Evolutionary conservation across 192 early-diverging fungal species (phyloP).

Genomic region (Dissophora ornata): DNA sequence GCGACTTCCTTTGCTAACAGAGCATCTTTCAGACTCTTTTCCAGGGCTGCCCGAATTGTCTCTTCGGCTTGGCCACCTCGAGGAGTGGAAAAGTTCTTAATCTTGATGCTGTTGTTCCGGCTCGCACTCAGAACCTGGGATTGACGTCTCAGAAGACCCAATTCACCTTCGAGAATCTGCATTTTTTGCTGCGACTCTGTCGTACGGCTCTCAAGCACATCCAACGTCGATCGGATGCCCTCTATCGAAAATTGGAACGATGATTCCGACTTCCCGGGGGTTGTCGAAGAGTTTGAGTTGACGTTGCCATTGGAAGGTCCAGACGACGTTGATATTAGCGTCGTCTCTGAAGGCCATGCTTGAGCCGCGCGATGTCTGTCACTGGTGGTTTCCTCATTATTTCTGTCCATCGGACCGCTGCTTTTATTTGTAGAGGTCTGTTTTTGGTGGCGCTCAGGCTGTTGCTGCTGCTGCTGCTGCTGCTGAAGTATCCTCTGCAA

Average conservation of each 20-base stretch:
- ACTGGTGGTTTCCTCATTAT: too few species aligned
- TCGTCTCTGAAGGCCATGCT: slow-evolving; percentile 20
- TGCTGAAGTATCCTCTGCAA: slow-evolving; percentile 28
- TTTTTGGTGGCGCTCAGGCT: too few species aligned
- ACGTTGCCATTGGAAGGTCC: slow-evolving; percentile 5
- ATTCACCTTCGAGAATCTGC: slow-evolving; percentile 36
- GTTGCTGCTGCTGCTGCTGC: slow-evolving; percentile 26
- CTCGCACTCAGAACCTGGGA: slow-evolving; percentile 36
- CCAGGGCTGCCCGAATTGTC: slow-evolving; percentile 34
- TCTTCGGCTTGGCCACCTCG: slow-evolving; percentile 22
- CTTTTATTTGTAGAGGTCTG: too few species aligned
- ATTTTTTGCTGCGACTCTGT: slow-evolving; percentile 42
- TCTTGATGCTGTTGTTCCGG: slow-evolving; percentile 38
- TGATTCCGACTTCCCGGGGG: too few species aligned
- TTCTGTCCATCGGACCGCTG: too few species aligned
- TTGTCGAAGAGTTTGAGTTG: not conserved
- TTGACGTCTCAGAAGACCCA: slow-evolving; percentile 32
- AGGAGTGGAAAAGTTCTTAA: slow-evolving; percentile 7
- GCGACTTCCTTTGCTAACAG: slow-evolving; percentile 51
- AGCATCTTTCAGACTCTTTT: slow-evolving; percentile 53
- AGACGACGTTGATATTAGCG: slow-evolving; percentile 15
- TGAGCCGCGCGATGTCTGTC: too few species aligned
- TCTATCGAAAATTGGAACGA: slow-evolving; percentile 19
- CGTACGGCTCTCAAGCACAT: slow-evolving; percentile 41
- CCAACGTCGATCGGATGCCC: slow-evolving; percentile 30